Evolutionary conservation across 306 rosid genomes (phyloP), one percentile per base, ranked within the genome.

Genomic region (Comarum palustre): DNA sequence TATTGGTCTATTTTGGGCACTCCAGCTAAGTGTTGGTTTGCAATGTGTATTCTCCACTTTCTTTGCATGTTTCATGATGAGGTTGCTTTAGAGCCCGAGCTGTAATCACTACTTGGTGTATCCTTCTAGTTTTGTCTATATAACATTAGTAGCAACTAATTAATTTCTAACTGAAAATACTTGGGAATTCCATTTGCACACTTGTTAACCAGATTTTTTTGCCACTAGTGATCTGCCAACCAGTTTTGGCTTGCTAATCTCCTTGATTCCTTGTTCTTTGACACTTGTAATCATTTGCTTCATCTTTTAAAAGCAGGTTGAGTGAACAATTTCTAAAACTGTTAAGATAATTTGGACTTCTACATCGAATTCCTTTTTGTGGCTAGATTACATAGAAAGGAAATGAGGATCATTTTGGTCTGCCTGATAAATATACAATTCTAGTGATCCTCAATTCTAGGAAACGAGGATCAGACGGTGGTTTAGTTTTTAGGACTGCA

Each of bases 171-270:
- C 38, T 14, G 39, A 12, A 29, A 27, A 14, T 59, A 39, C 39
- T 29, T 13, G 29, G 17, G 11, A 19, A 55, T 2, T 14, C 65
- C 8, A 14, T 31, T 16, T 13, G 38, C n/a, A 5, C 4, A 29
- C 11, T 1, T 6, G 41, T 6, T 59, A 15, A 29, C 29, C 39
- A 59, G 39, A 59, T 29, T 12, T 7, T 7, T 55, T 11, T 55
- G 36, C 36, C 63, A 29, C 20, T 59, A 29, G 20, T 58, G 29
- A 61, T 27, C 69, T 62, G 59, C 68, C 59, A 60, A 38, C 66
- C 19, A 39, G 54, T 61, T 54, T 15, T 57, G 27, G 42, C 68
- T 22, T 50, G 62, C 50, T 62, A 17, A 51, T 74, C 70, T 78
- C 46, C 63, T 70, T 46, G 36, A 36, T 52, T 54, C 47, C 8